Evolutionary conservation across 768 basidiomycete species (phyloP), one percentile per base, ranked within the genome.

Genomic region (Phaeolepiota aurea): DNA sequence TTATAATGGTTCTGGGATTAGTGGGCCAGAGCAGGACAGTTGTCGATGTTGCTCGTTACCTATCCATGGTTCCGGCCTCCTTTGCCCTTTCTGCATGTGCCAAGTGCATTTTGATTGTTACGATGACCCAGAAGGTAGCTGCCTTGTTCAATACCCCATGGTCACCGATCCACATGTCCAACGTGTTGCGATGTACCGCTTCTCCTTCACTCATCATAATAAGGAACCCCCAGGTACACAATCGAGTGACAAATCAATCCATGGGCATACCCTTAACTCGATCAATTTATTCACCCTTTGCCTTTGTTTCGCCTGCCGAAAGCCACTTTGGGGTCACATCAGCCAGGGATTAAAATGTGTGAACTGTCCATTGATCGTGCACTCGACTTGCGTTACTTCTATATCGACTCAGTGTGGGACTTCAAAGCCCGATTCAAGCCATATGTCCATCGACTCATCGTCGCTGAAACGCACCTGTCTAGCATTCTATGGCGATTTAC

Each of bases 31-130:
- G 13, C 55, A 62, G 34, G 62, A 67, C 22, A 28, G 25, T 28
- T 91, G 87, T 52, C 64, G 67, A 10, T 68, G 67, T 12, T 90
- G 86, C 50, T 55, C 59, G 11, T 65, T 62, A 18, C 47, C 58
- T 10, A 72, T 89, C 32, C 54, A 56, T 31, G 86, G 79, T n/a
- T 86, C 84, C 51, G 82, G 79, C 3, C 61, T 92, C 4, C 56
- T 79, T 9, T 90, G 87, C 51, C 71, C 81, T 1, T 69, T 80
- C 37, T 88, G 87, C 57, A 65, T 73, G 54, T 82, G 77, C 44
- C 61, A 68, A 1, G 74, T 86, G 4, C 88, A 92, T 56, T 76
- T 87, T 43, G 77, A 80, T 47, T 92, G 88, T 61, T 88, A 87
- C 50, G 78, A 85, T 48, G 68, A 78, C 44, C 74, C 77, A 4